phyloP scores from a whole-genome alignment of 2,329 filamentous ascomycete genomes.

The Xylaria hypoxylon region DNA sequence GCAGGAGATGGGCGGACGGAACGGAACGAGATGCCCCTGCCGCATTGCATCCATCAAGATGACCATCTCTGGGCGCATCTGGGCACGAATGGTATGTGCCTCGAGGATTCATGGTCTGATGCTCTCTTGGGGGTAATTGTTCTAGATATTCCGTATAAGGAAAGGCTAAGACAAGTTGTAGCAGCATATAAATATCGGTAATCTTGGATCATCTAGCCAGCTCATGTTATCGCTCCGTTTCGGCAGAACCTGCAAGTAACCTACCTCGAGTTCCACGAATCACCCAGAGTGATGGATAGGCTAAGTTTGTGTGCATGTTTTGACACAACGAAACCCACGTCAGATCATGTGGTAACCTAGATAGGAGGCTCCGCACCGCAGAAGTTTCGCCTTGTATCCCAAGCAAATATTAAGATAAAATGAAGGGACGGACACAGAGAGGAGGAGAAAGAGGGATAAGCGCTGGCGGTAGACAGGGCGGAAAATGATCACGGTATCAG shows the following conservation, averaged over 20 bases:
- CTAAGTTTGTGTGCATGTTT: conserved; percentile 19
- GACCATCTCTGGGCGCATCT: conserved; percentile 31
- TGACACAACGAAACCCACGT: conserved; percentile 25
- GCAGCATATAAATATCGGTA: neutral
- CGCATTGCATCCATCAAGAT: conserved; percentile 38
- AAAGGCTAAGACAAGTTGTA: conserved; percentile 9
- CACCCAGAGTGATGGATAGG: neutral
- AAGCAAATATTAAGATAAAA: neutral
- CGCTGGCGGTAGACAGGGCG: neutral
- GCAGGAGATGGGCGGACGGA: conserved; percentile 32
- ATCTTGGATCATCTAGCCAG: conserved; percentile 9
- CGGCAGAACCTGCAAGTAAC: conserved; percentile 23
- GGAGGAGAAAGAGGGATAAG: conserved; percentile 1
- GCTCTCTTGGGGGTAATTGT: conserved; percentile 10
- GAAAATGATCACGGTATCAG: conserved; percentile 6
- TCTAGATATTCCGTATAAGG: conserved; percentile 11
- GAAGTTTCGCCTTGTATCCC: conserved; percentile 5
- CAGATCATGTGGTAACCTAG: conserved; percentile 23
- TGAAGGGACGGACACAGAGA: neutral
- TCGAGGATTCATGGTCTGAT: conserved; percentile 21
- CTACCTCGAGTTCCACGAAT: conserved; percentile 19
- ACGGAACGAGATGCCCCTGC: conserved; percentile 38
- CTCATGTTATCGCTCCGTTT: conserved; percentile 9
- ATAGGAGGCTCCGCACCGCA: conserved; percentile 24
- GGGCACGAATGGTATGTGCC: conserved; percentile 21